These are phyloP conservation scores for Aureobasidium musti DNA, from an alignment of 2,329 filamentous ascomycete species.

Conservation along the genomic window DNA sequence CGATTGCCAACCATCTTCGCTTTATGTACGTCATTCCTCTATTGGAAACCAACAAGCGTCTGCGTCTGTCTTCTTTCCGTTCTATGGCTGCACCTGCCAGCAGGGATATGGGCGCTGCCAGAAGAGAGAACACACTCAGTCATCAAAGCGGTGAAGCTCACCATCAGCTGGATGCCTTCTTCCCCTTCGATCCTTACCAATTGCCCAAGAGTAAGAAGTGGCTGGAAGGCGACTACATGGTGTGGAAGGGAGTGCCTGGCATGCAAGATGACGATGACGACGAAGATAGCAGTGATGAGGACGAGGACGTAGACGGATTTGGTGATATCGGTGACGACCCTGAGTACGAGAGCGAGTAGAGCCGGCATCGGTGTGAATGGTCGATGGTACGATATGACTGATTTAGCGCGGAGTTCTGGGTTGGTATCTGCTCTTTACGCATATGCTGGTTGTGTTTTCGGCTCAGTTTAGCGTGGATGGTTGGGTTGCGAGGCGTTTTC, in stretches of 20 bases:
- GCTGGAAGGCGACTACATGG: conserved; percentile 80
- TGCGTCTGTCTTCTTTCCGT: conserved; percentile 64
- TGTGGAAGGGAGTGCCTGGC: conserved; percentile 73
- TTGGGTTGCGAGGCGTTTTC: neutral
- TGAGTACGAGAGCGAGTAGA: conserved; percentile 24
- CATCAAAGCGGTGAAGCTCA: conserved; percentile 69
- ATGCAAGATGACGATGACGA: conserved; percentile 56
- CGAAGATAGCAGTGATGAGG: conserved; percentile 47
- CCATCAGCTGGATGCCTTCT: conserved; percentile 89
- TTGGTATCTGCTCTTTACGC: conserved; percentile 14
- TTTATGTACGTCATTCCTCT: conserved; percentile 89
- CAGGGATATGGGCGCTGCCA: conserved; percentile 44
- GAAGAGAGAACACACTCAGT: conserved; percentile 57
- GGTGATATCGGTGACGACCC: conserved; percentile 47
- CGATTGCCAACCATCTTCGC: conserved; percentile 78
- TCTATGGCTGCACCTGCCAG: conserved; percentile 55
- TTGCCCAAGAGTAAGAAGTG: conserved; percentile 83
- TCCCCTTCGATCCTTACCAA: conserved; percentile 96
- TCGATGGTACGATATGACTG: conserved; percentile 17
- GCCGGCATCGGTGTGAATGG: neutral
- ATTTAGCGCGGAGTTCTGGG: conserved; percentile 25
- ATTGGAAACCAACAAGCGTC: conserved; percentile 87
- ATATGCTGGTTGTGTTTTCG: conserved; percentile 11
- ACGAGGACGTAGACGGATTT: conserved; percentile 47
- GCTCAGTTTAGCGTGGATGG: neutral